Percentiles rank a stretch among this genome's conserved stretches.
Conservation (phyloP, 1,284 basidiomycete genomes). For the Puccinia polysora region DNA sequence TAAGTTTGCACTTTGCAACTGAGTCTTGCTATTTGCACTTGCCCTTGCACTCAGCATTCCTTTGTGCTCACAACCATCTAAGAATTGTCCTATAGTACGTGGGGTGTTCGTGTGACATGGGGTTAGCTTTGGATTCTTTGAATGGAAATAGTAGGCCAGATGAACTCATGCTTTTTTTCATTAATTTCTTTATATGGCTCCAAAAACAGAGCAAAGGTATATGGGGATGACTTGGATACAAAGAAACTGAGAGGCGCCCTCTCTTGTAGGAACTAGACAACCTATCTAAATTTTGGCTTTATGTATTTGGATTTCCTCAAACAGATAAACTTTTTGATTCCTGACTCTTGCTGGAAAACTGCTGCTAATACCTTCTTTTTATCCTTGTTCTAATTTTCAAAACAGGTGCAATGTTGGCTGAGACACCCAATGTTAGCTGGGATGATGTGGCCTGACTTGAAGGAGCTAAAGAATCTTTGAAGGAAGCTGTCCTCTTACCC, state of each 20-base stretch:
- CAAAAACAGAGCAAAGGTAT: slow-evolving; percentile 59
- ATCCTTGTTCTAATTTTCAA: neutral
- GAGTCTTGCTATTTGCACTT: no score
- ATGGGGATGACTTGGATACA: slow-evolving; percentile 79
- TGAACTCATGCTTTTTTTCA: no score
- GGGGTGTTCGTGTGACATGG: no score
- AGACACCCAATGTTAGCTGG: slow-evolving; percentile 95
- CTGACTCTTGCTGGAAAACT: neutral
- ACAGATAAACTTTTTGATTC: no score
- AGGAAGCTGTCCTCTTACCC: slow-evolving; percentile 96
- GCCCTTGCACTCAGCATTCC: no score
- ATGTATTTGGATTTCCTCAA: neutral
- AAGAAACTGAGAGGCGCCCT: slow-evolving; percentile 90
- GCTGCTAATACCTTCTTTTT: no score
- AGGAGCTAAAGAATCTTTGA: no score
- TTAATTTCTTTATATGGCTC: slow-evolving; percentile 13
- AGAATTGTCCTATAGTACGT: no score
- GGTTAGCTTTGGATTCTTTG: slow-evolving; percentile 50
- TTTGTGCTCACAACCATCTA: no score
- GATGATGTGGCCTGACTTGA: slow-evolving; percentile 95
- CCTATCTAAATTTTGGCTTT: neutral
- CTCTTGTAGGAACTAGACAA: slow-evolving; percentile 59
- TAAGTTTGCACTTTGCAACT: no score
- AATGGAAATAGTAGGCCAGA: neutral
- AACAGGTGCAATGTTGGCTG: slow-evolving; percentile 73